Evolutionary conservation across 331 rosid genomes (phyloP).

Genomic region (Dryas integrifolia): DNA sequence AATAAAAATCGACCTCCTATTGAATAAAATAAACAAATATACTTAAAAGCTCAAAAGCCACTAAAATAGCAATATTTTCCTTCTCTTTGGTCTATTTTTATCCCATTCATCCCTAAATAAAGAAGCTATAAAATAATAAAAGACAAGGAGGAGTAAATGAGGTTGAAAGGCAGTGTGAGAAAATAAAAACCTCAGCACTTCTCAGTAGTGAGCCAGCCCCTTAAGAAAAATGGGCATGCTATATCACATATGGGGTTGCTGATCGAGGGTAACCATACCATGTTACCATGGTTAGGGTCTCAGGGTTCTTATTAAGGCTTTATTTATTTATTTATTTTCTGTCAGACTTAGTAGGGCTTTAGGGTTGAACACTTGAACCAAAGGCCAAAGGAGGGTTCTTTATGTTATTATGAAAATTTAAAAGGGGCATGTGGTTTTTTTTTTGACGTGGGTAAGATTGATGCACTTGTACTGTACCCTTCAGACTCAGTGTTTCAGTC

Average conservation of each 20-base stretch:
- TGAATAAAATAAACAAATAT: slow-evolving; percentile 22
- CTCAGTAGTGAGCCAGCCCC: no score
- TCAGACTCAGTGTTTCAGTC: slow-evolving; percentile 47
- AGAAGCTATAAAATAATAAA: background rate
- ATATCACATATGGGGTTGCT: no score
- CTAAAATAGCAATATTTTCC: slow-evolving; percentile 9
- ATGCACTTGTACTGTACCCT: slow-evolving; percentile 27
- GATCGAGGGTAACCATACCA: slow-evolving; percentile 22
- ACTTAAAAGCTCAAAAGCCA: slow-evolving; percentile 27
- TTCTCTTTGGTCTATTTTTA: slow-evolving; percentile 19
- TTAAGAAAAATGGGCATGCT: no score
- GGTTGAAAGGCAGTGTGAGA: slow-evolving; percentile 3
- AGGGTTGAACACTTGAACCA: slow-evolving; percentile 19
- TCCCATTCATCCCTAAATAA: slow-evolving; percentile 4
- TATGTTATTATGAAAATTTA: background rate
- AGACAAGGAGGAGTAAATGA: slow-evolving; percentile 18
- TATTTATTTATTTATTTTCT: background rate
- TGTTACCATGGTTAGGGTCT: slow-evolving; percentile 35
- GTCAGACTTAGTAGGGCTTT: background rate
- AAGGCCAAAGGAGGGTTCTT: background rate
- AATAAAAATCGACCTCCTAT: slow-evolving; percentile 22
- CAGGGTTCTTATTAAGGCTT: background rate
- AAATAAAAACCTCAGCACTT: background rate
- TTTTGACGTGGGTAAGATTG: slow-evolving; percentile 17
- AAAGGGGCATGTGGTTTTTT: background rate